Evolutionary conservation across 164 flowering plant genomes (phyloP), one percentile per base, ranked within the genome.

Genomic region (Vitis amurensis): DNA sequence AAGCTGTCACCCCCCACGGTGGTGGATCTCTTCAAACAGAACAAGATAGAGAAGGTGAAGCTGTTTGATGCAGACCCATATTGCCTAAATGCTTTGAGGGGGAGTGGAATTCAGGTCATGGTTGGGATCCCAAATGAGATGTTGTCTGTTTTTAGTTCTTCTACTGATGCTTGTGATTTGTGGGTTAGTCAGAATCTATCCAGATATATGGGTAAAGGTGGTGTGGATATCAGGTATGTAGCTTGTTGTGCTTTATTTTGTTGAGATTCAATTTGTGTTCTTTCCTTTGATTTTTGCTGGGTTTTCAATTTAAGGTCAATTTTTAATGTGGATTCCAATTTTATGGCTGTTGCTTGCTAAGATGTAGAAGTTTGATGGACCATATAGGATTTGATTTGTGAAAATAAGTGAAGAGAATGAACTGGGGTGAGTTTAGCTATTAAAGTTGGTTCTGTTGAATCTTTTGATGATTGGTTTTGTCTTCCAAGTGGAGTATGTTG

Each of bases 61-160:
- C 79, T 92, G 6, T 94, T 94, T 70, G 94, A 87, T 50, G 89
- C 97, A 0, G 97, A 94, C 74, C 89, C 89, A 19, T 67, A 3
- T 71, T 80, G 12, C 44, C 73, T 94, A 2, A 67, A 13, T 23
- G 88, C 89, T 66, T 72, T 94, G 0, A 79, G 70, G 86, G 95
- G 95, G 13, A 82, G 78, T 77, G 90, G 89, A 69, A 87, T 92
- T 74, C 75, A 94, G 77, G 94, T 94, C 47, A 91, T 92, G 97
- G 81, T 91, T 50, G 98, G 97, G 17, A 88, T 94, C 14, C 89
- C 91, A n/a, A 94, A 94, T 70, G 94, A 94, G n/a, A 76, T 91
- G 89, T 52, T 92, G 81, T 74, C 76, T 11, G 4, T 60, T 3
- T 60, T 92, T 8, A 77, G 82, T 73, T 82, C 96, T 0, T 90